Base-by-base conservation (phyloP, 352 stramenopile genomes). In the Phytophthora meadii region DNA sequence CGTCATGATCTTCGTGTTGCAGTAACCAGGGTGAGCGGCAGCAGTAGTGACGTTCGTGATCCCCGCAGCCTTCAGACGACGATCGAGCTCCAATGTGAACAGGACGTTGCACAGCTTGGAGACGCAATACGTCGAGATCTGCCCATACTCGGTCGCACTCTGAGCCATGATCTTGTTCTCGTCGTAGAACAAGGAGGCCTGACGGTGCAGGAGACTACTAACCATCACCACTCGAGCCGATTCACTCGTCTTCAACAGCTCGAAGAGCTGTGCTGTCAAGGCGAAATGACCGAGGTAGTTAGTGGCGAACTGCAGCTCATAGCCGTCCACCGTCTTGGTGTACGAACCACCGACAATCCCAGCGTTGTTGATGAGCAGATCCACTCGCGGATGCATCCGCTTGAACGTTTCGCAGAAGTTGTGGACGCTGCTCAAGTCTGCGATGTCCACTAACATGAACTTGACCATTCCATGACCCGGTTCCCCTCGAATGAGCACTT, bases 361-460 rank as follows among this genome's bases (percentile, higher is more conserved):
- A 15, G 81, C 84, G 46, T 90, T 90, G 76, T 89, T 89, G 41
- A 92, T 59, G 10, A 92, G 70, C 27, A 90, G 8, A 54, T 90
- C 70, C 11, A 92, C 42, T 10, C 60, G 72, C 14, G 64, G 54
- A 42, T 76, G 53, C 11, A 45, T 55, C 17, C 44, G 56, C 11
- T 61, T 71, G 46, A 87, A 79, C 14, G 49, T 52, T 12, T 70
- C 57, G 6, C 55, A 61, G 45, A 90, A 90, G 1, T 19, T 61
- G 15, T 65, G 66, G n/a, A 90, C 71, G 48, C 72, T 86, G 44
- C 41, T 65, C 17, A 88, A 36, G 25, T 73, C 68, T 30, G 62
- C 59, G 34, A 88, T 41, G 51, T 88, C 81, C 2, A 90, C 53
- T 12, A 70, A 61, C 61, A 87, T 71, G 48, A 87, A 82, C 58